A percentile compares a stretch with the other conserved stretches of the same genome.
phyloP scores from a whole-genome alignment of 2,329 filamentous ascomycete species.

The Coniochaeta ligniaria region DNA sequence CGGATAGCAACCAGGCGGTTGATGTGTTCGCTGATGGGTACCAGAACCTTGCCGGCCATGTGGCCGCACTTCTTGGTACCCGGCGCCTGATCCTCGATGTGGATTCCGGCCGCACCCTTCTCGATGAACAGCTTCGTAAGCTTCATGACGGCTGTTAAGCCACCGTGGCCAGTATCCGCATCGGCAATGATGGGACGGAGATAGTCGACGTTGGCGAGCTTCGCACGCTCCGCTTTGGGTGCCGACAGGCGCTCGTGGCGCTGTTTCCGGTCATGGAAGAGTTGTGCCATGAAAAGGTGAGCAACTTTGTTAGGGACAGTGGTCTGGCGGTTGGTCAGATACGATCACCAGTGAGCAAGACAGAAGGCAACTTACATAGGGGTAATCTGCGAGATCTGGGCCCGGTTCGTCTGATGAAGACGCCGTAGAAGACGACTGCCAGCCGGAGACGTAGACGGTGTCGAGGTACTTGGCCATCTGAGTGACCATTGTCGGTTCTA shows the following conservation, averaged over 20 bases:
- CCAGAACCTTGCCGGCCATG: conserved; percentile 97
- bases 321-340: conserved; percentile 47
- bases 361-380: conserved; percentile 54
- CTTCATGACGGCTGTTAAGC: conserved; percentile 98
- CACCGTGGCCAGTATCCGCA: conserved; percentile 94
- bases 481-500: conserved; percentile 97
- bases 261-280: conserved; percentile 99
- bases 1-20: conserved; percentile 95
- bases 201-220: conserved; percentile 80
- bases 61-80: conserved; percentile 99
- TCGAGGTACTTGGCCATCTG: conserved; percentile 99
- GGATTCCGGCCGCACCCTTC: conserved; percentile 92
- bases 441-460: conserved; percentile 97
- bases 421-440: conserved; percentile 96
- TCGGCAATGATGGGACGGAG: conserved; percentile 94
- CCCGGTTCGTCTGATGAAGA: conserved; percentile 93
- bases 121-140: conserved; percentile 96
- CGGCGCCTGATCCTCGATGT: conserved; percentile 97
- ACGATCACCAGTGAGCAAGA: not conserved
- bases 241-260: conserved; percentile 83
- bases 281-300: conserved; percentile 95
- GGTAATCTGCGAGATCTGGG: conserved; percentile 96
- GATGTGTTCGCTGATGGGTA: conserved; percentile 96
- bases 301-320: conserved; percentile 98
- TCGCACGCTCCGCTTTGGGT: conserved; percentile 64